These are phyloP conservation scores for Rubia peregrina DNA, from an alignment of 305 asterid species.

Conservation along the genomic window DNA sequence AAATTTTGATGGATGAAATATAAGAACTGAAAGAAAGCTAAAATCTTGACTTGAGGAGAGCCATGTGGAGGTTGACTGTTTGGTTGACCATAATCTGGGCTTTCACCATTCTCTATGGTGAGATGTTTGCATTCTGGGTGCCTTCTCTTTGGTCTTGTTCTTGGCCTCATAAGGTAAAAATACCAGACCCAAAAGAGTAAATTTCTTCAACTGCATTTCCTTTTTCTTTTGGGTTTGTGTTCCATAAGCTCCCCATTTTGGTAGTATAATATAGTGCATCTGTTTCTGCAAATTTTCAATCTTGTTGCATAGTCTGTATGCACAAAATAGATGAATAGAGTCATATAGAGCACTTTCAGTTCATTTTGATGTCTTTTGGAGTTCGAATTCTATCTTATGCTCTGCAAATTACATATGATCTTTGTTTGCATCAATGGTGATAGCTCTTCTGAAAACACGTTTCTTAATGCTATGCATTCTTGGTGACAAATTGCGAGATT, in stretches of 20 bases:
- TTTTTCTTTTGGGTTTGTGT: background rate
- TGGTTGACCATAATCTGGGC: constrained; percentile 65
- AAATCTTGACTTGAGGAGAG: background rate
- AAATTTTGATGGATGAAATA: background rate
- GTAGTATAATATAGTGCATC: background rate
- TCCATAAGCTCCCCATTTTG: background rate
- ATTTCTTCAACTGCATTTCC: background rate
- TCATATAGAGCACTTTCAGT: background rate
- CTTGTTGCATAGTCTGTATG: background rate
- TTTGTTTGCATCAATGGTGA: background rate
- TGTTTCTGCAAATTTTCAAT: background rate
- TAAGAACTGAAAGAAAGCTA: background rate
- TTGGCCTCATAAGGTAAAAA: constrained; percentile 61
- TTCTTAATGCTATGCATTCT: background rate
- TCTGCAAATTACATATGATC: background rate
- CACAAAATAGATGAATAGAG: background rate
- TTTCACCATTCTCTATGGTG: constrained; percentile 69
- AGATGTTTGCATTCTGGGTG: constrained; percentile 78
- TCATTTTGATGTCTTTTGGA: background rate
- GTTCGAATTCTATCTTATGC: background rate
- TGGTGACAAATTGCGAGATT: background rate
- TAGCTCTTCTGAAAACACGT: background rate
- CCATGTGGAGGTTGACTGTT: constrained; percentile 52
- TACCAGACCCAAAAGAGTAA: constrained; percentile 14
- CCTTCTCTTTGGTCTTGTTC: constrained; percentile 74